Evolutionary conservation across 768 basidiomycete genomes (phyloP).

Genomic region (Royoungia palumana): DNA sequence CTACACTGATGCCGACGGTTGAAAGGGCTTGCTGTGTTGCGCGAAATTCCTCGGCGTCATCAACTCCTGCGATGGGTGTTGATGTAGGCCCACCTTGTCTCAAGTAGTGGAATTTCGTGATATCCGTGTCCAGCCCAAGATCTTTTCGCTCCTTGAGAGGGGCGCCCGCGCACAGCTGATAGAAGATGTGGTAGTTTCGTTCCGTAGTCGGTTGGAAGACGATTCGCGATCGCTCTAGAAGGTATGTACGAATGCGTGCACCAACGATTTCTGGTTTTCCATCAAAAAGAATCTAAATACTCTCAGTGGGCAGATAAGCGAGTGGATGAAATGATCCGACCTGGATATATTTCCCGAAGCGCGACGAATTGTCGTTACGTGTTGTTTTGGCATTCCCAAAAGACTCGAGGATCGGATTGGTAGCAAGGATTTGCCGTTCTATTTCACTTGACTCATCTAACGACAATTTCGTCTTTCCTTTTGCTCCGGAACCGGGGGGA

Average conservation of each 20-base stretch:
- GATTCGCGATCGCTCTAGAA: conserved; percentile 94
- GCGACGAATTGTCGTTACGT: conserved; percentile 97
- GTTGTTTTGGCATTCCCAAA: conserved; percentile 99
- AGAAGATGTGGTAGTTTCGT: conserved; percentile 99
- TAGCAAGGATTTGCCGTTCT: conserved; percentile 95
- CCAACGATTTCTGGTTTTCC: conserved; percentile 95
- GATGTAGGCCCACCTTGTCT: conserved; percentile 90
- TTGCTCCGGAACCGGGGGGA: conserved; percentile 61
- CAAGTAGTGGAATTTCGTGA: conserved; percentile 86
- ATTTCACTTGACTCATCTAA: conserved; percentile 90
- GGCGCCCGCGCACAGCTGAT: conserved; percentile 96
- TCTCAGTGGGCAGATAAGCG: background rate
- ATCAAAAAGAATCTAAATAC: conserved; percentile 86
- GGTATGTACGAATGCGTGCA: conserved; percentile 97
- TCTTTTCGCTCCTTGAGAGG: conserved; percentile 95
- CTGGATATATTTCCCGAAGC: conserved; percentile 99
- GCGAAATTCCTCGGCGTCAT: conserved; percentile 94
- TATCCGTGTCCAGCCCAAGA: conserved; percentile 82
- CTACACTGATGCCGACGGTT: conserved; percentile 95
- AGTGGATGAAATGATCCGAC: conserved; percentile 29
- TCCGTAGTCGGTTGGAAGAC: conserved; percentile 97
- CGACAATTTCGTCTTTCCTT: conserved; percentile 66
- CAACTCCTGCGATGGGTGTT: conserved; percentile 86
- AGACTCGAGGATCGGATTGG: conserved; percentile 98
- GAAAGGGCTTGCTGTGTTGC: conserved; percentile 92